These are phyloP conservation scores for Malus hybrid DNA, from an alignment of 331 rosid genomes.

Conservation along the genomic window DNA sequence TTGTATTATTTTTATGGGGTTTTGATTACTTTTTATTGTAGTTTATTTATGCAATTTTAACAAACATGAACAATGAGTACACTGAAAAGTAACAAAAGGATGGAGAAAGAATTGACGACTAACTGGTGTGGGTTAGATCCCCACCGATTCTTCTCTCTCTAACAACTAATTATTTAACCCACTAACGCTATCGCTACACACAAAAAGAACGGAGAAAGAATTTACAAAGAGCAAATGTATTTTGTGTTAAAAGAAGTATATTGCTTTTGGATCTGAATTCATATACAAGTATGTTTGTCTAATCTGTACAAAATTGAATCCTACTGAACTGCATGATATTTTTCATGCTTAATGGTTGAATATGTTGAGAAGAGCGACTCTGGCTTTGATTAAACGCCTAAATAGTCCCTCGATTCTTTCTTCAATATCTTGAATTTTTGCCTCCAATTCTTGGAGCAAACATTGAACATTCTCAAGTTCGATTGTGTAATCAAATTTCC, in stretches of 20 bases:
- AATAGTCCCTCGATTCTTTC: slow-evolving; percentile 24
- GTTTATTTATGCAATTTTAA: no score
- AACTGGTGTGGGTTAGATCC: no score
- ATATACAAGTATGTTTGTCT: no score
- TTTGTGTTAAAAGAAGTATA: neutral
- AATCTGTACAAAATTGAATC: neutral
- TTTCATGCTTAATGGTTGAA: slow-evolving; percentile 15
- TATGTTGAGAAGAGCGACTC: slow-evolving; percentile 44
- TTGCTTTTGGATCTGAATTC: neutral
- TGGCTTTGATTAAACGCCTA: slow-evolving; percentile 25
- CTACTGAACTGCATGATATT: neutral
- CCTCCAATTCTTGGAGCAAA: slow-evolving; percentile 20
- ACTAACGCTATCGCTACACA: no score
- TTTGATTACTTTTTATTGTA: no score
- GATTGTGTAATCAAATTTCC: neutral
- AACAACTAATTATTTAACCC: no score
- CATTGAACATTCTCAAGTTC: slow-evolving; percentile 13
- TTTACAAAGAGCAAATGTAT: neutral
- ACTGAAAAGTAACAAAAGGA: no score
- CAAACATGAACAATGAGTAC: no score
- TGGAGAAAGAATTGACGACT: no score
- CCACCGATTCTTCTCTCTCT: no score
- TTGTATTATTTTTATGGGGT: no score
- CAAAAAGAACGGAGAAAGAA: no score
- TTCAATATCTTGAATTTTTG: slow-evolving; percentile 22